These are phyloP conservation scores for Oryza officinalis DNA, from an alignment of 176 grass and related monocot genomes.

Conservation along the genomic window DNA sequence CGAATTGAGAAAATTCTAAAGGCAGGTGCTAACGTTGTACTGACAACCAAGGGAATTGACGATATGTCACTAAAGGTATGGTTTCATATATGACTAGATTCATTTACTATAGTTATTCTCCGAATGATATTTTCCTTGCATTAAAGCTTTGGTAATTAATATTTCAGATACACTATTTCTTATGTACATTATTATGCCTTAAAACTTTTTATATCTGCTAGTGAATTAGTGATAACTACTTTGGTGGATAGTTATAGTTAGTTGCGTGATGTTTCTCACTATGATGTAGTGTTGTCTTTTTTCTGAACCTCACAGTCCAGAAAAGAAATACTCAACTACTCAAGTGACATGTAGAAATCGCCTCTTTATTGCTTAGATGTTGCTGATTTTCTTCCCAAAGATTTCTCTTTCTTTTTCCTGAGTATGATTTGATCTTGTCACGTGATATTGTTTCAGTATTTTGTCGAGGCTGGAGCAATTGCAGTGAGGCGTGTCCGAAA, in stretches of 20 bases:
- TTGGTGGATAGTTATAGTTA: not conserved
- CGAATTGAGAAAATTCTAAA: conserved; percentile 80
- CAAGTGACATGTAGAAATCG: conserved; percentile 36
- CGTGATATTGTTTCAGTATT: conserved; percentile 63
- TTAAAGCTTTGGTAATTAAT: not conserved
- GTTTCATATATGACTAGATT: not conserved
- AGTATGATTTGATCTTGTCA: conserved; percentile 2
- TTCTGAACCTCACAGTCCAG: not conserved
- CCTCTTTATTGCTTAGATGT: conserved; percentile 42
- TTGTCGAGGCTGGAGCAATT: conserved; percentile 83
- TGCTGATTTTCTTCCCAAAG: not conserved
- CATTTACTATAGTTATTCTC: not conserved
- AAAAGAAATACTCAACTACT: not conserved
- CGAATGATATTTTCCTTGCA: not conserved
- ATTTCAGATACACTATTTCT: not conserved
- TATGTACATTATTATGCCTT: not conserved
- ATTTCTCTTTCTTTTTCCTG: not conserved
- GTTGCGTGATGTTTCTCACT: not conserved
- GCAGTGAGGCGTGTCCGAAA: conserved; percentile 91
- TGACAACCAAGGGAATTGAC: conserved; percentile 94
- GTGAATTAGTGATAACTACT: not conserved
- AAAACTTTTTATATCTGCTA: not conserved
- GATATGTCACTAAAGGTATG: conserved; percentile 86
- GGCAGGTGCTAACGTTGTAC: conserved; percentile 79
- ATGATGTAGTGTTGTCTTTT: not conserved